Evolutionary conservation across 371 early-diverging fungal genomes (phyloP), one percentile per base, ranked within the genome.

Genomic region (Coemansia sp.): DNA sequence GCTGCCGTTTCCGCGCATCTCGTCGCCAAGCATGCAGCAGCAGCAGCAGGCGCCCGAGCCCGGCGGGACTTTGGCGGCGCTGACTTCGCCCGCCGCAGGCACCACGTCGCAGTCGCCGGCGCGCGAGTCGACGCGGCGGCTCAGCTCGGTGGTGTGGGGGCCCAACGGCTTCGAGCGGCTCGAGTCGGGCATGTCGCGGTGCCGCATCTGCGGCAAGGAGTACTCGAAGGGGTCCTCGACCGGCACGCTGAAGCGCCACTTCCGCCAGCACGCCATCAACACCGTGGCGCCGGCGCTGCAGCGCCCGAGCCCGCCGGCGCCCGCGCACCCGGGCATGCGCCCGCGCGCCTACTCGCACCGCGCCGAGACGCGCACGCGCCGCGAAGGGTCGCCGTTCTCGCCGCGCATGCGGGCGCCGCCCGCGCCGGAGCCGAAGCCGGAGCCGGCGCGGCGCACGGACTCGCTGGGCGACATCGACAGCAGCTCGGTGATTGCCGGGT

Each of bases 81-180:
- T 54, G 34, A 20, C 59, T 33, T 20, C 66, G 12, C 53, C 57
- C 0, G 57, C 64, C 0, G 39, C 61, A 4, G 55, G 34, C 6
- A 60, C 51, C 5, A 35, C 58, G 8, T 72, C 75, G 55, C 75
- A 75, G 62, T 75, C 75, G 34, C 75, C 75, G 12, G 75, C 60
- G n/a, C 76, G 76, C 47, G 76, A 76, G 62, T 74, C 76, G 8
- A 75, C 75, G 7, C 60, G 76, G 45, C 75, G 76, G 31, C 56
- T 76, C 45, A 76, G 76, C 76, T 76, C 76, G 34, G 76, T 76
- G 12, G 76, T 76, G 30, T 76, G 76, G 76, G 75, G 76, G 1
- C 75, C 72, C 5, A 74, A 59, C 9, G 76, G 76, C 7, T 76
- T 76, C 48, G 75, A 76, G 59, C 66, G 76, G 55, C 75, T 76